Evolutionary conservation across 2,329 filamentous ascomycete genomes (phyloP), one percentile per base, ranked within the genome.

Genomic region (Ascochyta pisi): DNA sequence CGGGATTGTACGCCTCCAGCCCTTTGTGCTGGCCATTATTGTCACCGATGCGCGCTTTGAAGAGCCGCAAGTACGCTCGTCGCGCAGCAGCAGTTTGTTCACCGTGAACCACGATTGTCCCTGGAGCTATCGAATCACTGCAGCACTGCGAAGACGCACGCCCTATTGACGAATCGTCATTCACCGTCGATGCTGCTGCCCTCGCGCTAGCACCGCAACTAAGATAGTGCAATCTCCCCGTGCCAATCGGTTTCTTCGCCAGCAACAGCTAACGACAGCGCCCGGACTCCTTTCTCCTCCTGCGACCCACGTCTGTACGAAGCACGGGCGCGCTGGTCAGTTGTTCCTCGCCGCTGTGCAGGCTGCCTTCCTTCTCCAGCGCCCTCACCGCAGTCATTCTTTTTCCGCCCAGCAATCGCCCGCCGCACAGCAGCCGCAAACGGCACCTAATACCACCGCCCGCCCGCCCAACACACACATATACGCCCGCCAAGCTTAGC

Each of bases 311-410:
- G 27, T 19, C 46, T 37, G 35, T 46, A 46, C 53, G 46, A 47
- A 51, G 53, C 53, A 51, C 57, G 41, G 56, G 48, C 58, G 43
- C 52, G 47, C 48, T 49, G 19, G 41, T 53, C 59, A 56, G 58
- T 63, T 41, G 50, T 48, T 50, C 37, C 58, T 58, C 60, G 58
- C 56, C 58, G 50, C 51, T 46, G 54, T 50, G 54, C 58, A 62
- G 65, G 55, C 61, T 63, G 61, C 47, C 50, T 44, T 54, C 53
- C 54, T 57, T 27, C 33, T 39, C 38, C 62, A 56, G 59, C 62
- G 52, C 54, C 55, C 71, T 74, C 66, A 74, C 73, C 71, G 56
- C 70, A 76, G 73, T 75, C 73, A 71, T 63, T 76, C 73, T 69
- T 76, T 75, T 67, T 67, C 52, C 60, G 52, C 51, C 41, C 42